Base-by-base conservation (phyloP, 2,329 filamentous ascomycete species). In the Fusarium sambucinum region DNA sequence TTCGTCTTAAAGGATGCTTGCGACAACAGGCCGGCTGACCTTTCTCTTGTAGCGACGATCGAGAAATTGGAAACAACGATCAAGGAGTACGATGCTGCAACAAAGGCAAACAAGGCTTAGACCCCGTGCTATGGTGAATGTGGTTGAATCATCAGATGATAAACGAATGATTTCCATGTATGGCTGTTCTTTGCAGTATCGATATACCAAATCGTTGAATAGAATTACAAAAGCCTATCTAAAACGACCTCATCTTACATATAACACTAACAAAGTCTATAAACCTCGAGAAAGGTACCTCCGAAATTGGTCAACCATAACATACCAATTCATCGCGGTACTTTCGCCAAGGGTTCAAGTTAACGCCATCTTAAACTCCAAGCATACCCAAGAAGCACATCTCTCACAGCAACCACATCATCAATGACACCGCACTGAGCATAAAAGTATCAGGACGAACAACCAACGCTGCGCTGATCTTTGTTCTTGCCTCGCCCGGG, bases 51-150 rank as follows among this genome's bases (percentile, higher is more conserved):
- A 78, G 77, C 66, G 13, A 77, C 76, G 41, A 77, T 83, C 40
- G 70, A 76, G 12, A 67, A 72, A 11, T 73, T 83, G 8, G 81
- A 83, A 68, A 73, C 76, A 9, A 76, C 77, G 64, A 75, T 83
- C 7, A 73, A 76, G 51, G 74, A 77, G 32, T 70, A 82, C 57
- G 74, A 80, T 60, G 68, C 66, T 46, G 66, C 68, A 40, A 65
- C 63, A 41, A 71, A 71, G 25, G 54, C 47, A 27, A 70, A 74
- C 40, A 69, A 58, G 21, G 60, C 66, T 47, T 76, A 53, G 13
- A 23, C 7, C 2, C 19, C 17, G 3, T 23, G 4, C 4, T 10
- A 13, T 7, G 17, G 41, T 23, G 16, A 19, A 19, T 11, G 19
- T 45, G 8, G 21, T 57, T 25, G 14, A 27, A 21, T 3, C 12